A percentile compares a stretch with the other conserved stretches of the same genome.
Conservation (phyloP, 805 yeast genomes). For the Candida orba region DNA sequence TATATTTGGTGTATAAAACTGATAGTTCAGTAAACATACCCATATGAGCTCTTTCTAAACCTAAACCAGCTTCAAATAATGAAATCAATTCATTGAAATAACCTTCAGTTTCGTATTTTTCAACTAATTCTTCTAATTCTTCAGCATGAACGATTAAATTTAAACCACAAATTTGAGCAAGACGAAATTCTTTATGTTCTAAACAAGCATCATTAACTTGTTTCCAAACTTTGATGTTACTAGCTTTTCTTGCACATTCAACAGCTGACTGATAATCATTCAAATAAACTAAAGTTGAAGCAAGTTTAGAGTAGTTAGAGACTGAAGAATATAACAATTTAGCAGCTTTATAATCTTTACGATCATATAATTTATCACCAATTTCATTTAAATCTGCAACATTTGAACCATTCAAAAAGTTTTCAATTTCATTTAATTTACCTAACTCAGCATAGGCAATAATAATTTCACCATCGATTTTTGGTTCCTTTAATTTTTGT, state of each 20-base stretch:
- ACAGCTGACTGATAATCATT: slow-evolving; percentile 95
- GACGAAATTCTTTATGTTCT: slow-evolving; percentile 87
- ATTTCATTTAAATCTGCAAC: slow-evolving; percentile 88
- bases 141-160: slow-evolving; percentile 96
- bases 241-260: slow-evolving; percentile 97
- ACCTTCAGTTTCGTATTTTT: slow-evolving; percentile 82
- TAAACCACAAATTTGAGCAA: slow-evolving; percentile 98
- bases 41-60: slow-evolving; percentile 98
- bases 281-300: slow-evolving; percentile 90
- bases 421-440: slow-evolving; percentile 73
- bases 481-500: slow-evolving; percentile 81
- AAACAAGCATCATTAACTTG: slow-evolving; percentile 96
- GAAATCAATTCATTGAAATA: slow-evolving; percentile 88
- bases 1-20: slow-evolving; percentile 80
- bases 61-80: slow-evolving; percentile 90
- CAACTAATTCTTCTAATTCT: slow-evolving; percentile 85
- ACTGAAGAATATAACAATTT: slow-evolving; percentile 78
- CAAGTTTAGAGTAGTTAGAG: slow-evolving; percentile 91
- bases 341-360: slow-evolving; percentile 85
- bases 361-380: slow-evolving; percentile 84
- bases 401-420: slow-evolving; percentile 75
- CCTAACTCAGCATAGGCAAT: slow-evolving; percentile 78
- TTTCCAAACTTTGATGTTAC: slow-evolving; percentile 91
- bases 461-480: slow-evolving; percentile 87
- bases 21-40: slow-evolving; percentile 99